phyloP scores from a whole-genome alignment of 148 eudicot species.

The Linanthus parryae region DNA sequence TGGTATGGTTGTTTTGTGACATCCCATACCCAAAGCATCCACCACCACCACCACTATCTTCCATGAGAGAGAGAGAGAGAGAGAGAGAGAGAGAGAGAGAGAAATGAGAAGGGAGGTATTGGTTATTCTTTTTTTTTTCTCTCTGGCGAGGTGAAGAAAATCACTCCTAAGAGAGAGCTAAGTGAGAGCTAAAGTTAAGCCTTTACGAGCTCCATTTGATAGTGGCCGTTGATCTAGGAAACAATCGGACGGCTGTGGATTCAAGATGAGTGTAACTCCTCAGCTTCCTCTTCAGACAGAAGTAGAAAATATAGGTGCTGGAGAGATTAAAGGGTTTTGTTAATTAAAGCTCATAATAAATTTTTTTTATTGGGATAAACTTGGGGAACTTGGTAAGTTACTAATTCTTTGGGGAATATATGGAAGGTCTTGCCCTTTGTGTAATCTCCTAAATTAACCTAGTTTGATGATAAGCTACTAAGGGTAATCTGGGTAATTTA shows the following conservation, averaged over 20 bases:
- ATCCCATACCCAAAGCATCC: conserved; percentile 17
- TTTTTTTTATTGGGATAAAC: too few species aligned
- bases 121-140: not conserved
- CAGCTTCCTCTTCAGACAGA: conserved; percentile 29
- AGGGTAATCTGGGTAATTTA: too few species aligned
- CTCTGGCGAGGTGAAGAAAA: not conserved
- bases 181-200: conserved; percentile 15
- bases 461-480: too few species aligned
- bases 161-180: not conserved
- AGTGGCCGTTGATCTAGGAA: conserved; percentile 16
- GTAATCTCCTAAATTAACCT: too few species aligned
- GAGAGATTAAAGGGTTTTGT: too few species aligned
- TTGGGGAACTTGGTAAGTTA: too few species aligned
- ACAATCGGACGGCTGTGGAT: conserved; percentile 26
- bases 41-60: conserved; percentile 30
- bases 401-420: too few species aligned
- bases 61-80: conserved; percentile 7
- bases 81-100: not conserved
- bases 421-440: too few species aligned
- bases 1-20: conserved; percentile 19
- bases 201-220: conserved; percentile 12
- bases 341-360: too few species aligned
- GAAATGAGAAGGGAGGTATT: conserved; percentile 5
- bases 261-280: conserved; percentile 20
- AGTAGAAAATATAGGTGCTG: too few species aligned